A percentile compares a stretch with the other conserved stretches of the same genome.
phyloP scores from a whole-genome alignment of 176 grass and related monocot genomes.

The Tillandsia fasciculata region DNA sequence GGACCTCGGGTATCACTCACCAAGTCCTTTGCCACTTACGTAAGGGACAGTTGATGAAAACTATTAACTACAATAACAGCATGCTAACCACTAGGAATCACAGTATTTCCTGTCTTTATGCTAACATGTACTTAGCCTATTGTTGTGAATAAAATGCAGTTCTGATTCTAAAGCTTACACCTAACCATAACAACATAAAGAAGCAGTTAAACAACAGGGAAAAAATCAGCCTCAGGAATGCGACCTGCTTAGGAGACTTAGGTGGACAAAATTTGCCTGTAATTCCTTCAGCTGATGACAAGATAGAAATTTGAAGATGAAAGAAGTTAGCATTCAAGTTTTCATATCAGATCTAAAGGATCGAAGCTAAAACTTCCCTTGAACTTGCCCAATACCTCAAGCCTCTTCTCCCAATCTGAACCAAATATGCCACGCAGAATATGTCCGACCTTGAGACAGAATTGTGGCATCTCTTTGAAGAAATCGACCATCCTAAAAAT shows the following conservation, averaged over 20 bases:
- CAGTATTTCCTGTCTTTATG: neutral
- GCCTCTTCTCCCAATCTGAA: constrained; percentile 87
- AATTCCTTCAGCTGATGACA: constrained; percentile 71
- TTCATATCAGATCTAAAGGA: neutral
- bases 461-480: constrained; percentile 93
- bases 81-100: too few species aligned
- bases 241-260: constrained; percentile 79
- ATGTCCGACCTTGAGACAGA: constrained; percentile 73
- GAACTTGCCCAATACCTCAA: constrained; percentile 50
- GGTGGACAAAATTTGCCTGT: constrained; percentile 75
- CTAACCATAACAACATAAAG: neutral
- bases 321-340: constrained; percentile 4
- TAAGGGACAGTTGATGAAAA: too few species aligned
- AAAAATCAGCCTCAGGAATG: neutral
- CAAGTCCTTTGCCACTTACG: too few species aligned
- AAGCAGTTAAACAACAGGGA: neutral
- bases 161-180: neutral
- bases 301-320: constrained; percentile 14
- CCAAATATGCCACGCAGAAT: constrained; percentile 63
- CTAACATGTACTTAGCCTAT: neutral
- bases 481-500: constrained; percentile 67
- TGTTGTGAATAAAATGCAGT: neutral
- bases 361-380: neutral
- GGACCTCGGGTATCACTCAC: too few species aligned
- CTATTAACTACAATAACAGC: too few species aligned